Conservation (phyloP, 2,329 filamentous ascomycete species). For the Ascosphaera pollenicola region DNA sequence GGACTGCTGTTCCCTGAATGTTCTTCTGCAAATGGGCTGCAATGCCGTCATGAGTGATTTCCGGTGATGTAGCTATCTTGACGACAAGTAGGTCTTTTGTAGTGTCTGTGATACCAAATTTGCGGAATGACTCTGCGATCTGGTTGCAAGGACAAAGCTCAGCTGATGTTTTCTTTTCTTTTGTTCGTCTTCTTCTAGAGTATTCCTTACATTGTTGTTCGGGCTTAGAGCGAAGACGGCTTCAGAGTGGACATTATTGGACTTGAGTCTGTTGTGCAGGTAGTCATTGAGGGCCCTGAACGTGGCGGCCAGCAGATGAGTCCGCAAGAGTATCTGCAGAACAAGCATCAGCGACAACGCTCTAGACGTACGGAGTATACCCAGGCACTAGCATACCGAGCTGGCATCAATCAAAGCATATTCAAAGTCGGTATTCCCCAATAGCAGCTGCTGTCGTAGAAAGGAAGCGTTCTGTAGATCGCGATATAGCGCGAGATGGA, state of each 20-base stretch:
- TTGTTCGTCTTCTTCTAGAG: background rate
- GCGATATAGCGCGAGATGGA: conserved; percentile 56
- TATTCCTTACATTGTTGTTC: conserved; percentile 49
- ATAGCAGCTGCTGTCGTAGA: conserved; percentile 64
- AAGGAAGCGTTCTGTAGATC: conserved; percentile 56
- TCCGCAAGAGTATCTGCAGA: conserved; percentile 42
- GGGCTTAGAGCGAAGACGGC: conserved; percentile 60
- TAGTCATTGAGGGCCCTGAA: conserved; percentile 55
- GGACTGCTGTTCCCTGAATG: conserved; percentile 37
- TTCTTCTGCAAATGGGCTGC: conserved; percentile 37
- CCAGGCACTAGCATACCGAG: conserved; percentile 31
- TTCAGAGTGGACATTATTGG: conserved; percentile 74
- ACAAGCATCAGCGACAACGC: background rate
- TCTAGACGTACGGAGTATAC: background rate
- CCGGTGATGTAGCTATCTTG: conserved; percentile 43
- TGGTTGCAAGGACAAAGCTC: conserved; percentile 16
- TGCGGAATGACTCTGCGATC: conserved; percentile 82
- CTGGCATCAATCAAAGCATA: conserved; percentile 85
- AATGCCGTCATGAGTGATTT: conserved; percentile 25
- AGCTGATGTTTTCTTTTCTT: background rate
- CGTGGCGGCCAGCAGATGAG: conserved; percentile 51
- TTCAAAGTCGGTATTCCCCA: conserved; percentile 65
- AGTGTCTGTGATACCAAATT: conserved; percentile 55
- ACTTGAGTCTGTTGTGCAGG: conserved; percentile 41
- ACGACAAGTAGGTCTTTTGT: conserved; percentile 57